These are phyloP conservation scores for Fusarium subtropicale DNA, from an alignment of 2,329 filamentous ascomycete species.

Conservation along the genomic window DNA sequence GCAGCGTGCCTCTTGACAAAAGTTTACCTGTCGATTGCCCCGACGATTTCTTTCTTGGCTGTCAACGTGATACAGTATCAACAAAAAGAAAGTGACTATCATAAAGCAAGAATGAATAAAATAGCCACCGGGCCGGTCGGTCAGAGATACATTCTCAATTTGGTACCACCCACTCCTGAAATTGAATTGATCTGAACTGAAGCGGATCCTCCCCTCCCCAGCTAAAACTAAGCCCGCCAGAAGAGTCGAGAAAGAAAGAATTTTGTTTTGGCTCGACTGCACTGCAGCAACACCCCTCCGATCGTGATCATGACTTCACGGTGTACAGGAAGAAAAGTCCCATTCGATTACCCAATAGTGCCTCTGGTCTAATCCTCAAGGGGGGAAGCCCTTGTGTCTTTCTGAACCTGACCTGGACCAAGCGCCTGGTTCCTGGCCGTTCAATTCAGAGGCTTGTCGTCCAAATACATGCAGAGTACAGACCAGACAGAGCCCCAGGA, in stretches of 20 bases:
- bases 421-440: conserved; percentile 50
- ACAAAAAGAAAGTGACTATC: conserved; percentile 6
- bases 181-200: not conserved
- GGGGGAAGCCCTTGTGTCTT: conserved; percentile 40
- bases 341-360: conserved; percentile 52
- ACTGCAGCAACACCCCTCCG: conserved; percentile 30
- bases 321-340: conserved; percentile 38
- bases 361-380: conserved; percentile 46
- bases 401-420: conserved; percentile 41
- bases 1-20: not conserved
- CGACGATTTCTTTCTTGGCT: not conserved
- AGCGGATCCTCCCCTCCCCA: conserved; percentile 30
- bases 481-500: conserved; percentile 11
- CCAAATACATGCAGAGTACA: not conserved
- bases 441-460: conserved; percentile 36
- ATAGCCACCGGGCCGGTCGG: conserved; percentile 44
- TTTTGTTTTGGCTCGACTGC: conserved; percentile 6
- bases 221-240: conserved; percentile 43
- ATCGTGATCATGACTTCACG: conserved; percentile 53
- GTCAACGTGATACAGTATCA: conserved; percentile 3
- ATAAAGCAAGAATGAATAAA: not conserved
- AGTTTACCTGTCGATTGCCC: not conserved
- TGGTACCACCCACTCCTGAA: conserved; percentile 36
- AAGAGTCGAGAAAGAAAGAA: conserved; percentile 46
- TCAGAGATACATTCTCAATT: conserved; percentile 22